phyloP scores from a whole-genome alignment of 1,284 basidiomycete genomes.

The Ceraceosorus bombacis region DNA sequence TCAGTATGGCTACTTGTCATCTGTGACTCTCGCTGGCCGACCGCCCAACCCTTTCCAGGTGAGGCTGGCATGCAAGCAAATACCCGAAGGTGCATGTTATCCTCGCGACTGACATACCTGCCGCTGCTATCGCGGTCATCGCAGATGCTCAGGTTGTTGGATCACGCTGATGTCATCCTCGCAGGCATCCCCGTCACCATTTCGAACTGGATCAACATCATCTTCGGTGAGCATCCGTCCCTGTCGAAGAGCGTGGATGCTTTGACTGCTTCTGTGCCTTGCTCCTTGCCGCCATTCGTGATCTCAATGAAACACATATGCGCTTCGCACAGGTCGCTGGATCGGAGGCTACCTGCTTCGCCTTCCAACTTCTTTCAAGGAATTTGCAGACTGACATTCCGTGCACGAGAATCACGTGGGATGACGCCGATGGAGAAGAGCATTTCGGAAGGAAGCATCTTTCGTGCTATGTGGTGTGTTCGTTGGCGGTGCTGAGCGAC shows the following conservation, averaged over 20 bases:
- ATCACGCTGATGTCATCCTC: constrained; percentile 44
- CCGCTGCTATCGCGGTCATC: too few relatives aligned
- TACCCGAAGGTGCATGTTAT: too few relatives aligned
- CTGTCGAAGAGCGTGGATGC: constrained; percentile 15
- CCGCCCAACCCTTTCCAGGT: constrained; percentile 28
- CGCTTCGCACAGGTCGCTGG: constrained; percentile 19
- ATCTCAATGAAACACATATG: neutral
- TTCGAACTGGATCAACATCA: constrained; percentile 18
- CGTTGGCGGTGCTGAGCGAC: too few relatives aligned
- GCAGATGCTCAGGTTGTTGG: constrained; percentile 46
- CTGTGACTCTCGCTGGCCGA: constrained; percentile 27
- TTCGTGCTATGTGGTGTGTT: too few relatives aligned
- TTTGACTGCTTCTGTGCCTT: constrained; percentile 6
- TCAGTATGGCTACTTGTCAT: constrained; percentile 37
- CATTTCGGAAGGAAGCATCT: too few relatives aligned
- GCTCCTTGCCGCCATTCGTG: neutral
- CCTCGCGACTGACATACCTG: too few relatives aligned
- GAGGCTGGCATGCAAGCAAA: too few relatives aligned
- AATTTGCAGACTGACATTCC: constrained; percentile 8
- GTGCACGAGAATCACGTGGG: too few relatives aligned
- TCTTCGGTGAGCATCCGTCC: constrained; percentile 29
- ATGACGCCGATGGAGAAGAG: too few relatives aligned
- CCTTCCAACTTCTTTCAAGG: constrained; percentile 25
- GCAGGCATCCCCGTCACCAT: constrained; percentile 38
- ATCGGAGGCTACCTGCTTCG: constrained; percentile 25